phyloP scores from a whole-genome alignment of 192 early-diverging fungal species.

The Spizellomyces sp. region DNA sequence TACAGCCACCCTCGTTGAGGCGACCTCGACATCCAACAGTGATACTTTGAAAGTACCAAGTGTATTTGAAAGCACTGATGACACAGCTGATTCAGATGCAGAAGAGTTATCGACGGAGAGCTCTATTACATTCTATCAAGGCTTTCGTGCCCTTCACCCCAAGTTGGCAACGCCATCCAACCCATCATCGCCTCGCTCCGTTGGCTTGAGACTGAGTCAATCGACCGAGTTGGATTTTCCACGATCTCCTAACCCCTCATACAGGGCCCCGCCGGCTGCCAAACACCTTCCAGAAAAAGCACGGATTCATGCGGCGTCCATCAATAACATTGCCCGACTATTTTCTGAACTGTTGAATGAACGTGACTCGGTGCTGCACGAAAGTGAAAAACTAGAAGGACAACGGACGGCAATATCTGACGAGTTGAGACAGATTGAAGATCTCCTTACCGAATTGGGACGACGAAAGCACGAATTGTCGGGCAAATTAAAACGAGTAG shows the following conservation, averaged over 20 bases:
- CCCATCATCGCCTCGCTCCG: neutral
- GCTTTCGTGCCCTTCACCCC: conserved; percentile 44
- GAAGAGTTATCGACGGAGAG: conserved; percentile 34
- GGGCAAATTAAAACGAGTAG: conserved; percentile 30
- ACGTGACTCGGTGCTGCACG: conserved; percentile 38
- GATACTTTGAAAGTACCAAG: neutral
- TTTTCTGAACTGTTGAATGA: conserved; percentile 46
- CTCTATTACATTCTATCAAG: conserved; percentile 48
- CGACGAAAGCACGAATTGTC: conserved; percentile 34
- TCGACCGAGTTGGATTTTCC: neutral
- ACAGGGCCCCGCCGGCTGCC: neutral
- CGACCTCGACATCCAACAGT: neutral
- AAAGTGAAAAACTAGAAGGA: conserved; percentile 38
- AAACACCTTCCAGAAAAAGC: conserved; percentile 34
- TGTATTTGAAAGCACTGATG: neutral
- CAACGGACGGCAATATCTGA: conserved; percentile 31
- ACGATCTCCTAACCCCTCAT: conserved; percentile 2
- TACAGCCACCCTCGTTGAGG: conserved; percentile 20
- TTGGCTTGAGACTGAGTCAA: conserved; percentile 20
- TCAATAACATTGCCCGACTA: conserved; percentile 43
- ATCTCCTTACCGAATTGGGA: conserved; percentile 36
- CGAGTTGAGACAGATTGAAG: conserved; percentile 45
- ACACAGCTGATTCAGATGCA: conserved; percentile 8
- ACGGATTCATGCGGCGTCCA: conserved; percentile 34
- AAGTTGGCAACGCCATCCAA: conserved; percentile 13